Evolutionary conservation across 2,329 filamentous ascomycete species (phyloP), one percentile per base, ranked within the genome.

Genomic region (Neopestalotiopsis sp.): DNA sequence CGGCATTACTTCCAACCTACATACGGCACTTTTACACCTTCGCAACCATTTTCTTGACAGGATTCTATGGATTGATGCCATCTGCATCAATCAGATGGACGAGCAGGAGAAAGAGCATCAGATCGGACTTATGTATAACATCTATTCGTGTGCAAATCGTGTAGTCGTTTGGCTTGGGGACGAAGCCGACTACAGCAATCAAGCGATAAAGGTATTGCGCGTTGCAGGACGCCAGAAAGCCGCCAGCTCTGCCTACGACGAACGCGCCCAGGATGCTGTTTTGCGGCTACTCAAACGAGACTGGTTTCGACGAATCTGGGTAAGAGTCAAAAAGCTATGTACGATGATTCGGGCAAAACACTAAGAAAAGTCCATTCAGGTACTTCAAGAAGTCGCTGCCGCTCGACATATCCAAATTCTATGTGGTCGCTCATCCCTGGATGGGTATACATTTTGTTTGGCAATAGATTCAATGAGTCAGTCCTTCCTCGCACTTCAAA

Each of bases 11-110:
- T 7, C 24, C n/a, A 63, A 42, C 40, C 60, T 63, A 6, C 7
- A 30, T 20, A 4, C 12, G 38, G 60, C 60, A 38, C 38, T 63
- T 14, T 1, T 38, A 32, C 4, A 63, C 28, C 60, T 63, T 38
- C 60, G 60, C 12, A 3, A 38, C 17, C 60, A 7, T 1, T 38
- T 14, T 5, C 1, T 6, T 5, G 60, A 63, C 6, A 13, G 60
- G 38, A 6, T 63, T 4, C 45, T 73, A 17, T 74, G 72, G 71
- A 68, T 74, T 9, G 72, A 74, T 61, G 67, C 68, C 10, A 68
- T 74, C 32, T 73, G 72, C 69, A 74, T 74, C 69, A 73, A 74
- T 45, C 72, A 74, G 69, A 70, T 69, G 40, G 71, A 74, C 58
- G 20, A 65, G 1, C 58, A 40, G 12, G 72, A 73, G 56, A 67